phyloP scores from a whole-genome alignment of 2,329 filamentous ascomycete species.

The Colletotrichum kahawae region DNA sequence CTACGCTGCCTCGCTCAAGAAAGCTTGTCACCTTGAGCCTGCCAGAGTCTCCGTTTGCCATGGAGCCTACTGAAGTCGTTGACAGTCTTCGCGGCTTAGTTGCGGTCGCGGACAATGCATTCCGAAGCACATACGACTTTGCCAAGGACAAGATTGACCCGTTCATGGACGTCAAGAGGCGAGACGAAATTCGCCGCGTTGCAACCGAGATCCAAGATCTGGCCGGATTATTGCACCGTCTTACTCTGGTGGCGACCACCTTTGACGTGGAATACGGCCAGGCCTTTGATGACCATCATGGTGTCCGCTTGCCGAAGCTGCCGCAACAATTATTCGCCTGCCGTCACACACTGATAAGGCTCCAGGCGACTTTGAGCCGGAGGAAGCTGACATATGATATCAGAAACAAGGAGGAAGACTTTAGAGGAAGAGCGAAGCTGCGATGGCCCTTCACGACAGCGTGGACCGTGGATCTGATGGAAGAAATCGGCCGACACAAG shows the following conservation, averaged over 20 bases:
- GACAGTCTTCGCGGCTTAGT: background rate
- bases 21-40: background rate
- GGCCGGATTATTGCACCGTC: background rate
- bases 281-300: background rate
- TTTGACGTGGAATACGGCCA: background rate
- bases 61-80: background rate
- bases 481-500: background rate
- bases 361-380: background rate
- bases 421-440: background rate
- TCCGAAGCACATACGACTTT: background rate
- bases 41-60: background rate
- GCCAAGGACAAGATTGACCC: background rate
- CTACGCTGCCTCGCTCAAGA: background rate
- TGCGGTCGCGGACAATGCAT: background rate
- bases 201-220: background rate
- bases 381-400: background rate
- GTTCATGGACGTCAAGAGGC: background rate
- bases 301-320: background rate
- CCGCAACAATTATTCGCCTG: background rate
- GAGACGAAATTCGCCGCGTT: background rate
- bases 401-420: background rate
- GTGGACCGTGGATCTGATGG: background rate
- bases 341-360: background rate
- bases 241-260: background rate
- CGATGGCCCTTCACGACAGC: slow-evolving; percentile 2